Evolutionary conservation across 2,329 filamentous ascomycete genomes (phyloP).

Genomic region (Penicillium psychrosexuale): DNA sequence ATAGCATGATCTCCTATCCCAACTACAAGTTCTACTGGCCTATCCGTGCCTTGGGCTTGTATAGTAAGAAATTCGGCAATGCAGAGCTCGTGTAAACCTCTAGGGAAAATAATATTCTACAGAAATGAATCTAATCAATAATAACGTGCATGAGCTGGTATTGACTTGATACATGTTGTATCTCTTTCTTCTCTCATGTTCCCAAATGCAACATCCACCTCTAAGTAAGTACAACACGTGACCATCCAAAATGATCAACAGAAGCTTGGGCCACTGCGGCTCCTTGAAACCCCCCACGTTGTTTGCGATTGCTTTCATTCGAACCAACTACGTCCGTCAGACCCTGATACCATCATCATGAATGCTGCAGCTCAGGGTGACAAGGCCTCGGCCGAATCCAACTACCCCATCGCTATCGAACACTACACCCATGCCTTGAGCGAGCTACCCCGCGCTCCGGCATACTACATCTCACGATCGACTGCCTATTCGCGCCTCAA

Average conservation of each 20-base stretch:
- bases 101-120: background rate
- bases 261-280: background rate
- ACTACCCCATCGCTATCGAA: constrained; percentile 66
- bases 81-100: constrained; percentile 49
- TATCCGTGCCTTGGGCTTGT: constrained; percentile 91
- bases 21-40: constrained; percentile 99
- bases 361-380: constrained; percentile 56
- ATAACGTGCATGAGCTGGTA: background rate
- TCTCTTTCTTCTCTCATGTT: background rate
- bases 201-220: background rate
- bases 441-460: constrained; percentile 62
- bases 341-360: constrained; percentile 36
- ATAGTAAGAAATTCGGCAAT: constrained; percentile 68
- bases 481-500: constrained; percentile 69
- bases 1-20: constrained; percentile 92
- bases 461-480: constrained; percentile 79
- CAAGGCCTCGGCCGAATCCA: constrained; percentile 58
- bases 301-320: background rate
- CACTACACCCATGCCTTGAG: constrained; percentile 65
- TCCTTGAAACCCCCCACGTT: background rate
- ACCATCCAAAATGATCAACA: background rate
- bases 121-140: constrained; percentile 8
- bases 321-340: too few relatives aligned
- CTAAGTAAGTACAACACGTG: background rate
- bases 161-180: background rate